Base-by-base conservation (phyloP, 164 flowering plant genomes). In the Tetrastigma voinierianum region DNA sequence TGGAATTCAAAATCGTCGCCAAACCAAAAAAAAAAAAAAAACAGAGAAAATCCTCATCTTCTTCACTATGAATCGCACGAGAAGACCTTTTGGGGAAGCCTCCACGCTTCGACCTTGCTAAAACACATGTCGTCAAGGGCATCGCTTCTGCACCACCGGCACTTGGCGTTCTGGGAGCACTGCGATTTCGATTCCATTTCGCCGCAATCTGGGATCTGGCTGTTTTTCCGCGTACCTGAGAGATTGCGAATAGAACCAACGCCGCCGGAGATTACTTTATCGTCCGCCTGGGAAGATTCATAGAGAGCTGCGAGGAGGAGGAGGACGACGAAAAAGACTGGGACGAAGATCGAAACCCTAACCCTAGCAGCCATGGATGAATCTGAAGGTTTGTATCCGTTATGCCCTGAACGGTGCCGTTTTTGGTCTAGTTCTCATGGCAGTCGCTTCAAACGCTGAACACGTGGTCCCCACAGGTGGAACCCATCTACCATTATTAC, bases 121-220 rank as follows among this genome's bases (percentile, higher is more conserved):
- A 85, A 86, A 74, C 95, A 89, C 77, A 73, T 77, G 61, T 85
- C 88, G 56, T 87, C 91, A 18, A 89, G 76, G 58, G 61, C 74
- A 10, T 82, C 83, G 67, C 95, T 87, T 12, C 74, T 73, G 75
- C 91, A 89, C 91, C 95, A 87, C 49, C 81, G 58, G 73, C 95
- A 89, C 59, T 67, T 82, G 1, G 75, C 64, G 60, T 61, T 75
- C 77, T 60, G 76, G 45, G 67, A 8, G 73, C 91, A 89, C 48
- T 84, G 78, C 46, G 83, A 79, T 70, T 67, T 78, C 54, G 80
- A 67, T 21, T 45, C 67, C 64, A 75, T 51, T 1, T 83, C 79
- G 51, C 57, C 53, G 64, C 90, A 89, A 23, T 67, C 71, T 2
- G 73, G 75, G 69, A 69, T 68, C 77, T 57, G 81, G 20, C 19